phyloP scores from a whole-genome alignment of 1,284 basidiomycete species.

The Leccinum ponderosum region DNA sequence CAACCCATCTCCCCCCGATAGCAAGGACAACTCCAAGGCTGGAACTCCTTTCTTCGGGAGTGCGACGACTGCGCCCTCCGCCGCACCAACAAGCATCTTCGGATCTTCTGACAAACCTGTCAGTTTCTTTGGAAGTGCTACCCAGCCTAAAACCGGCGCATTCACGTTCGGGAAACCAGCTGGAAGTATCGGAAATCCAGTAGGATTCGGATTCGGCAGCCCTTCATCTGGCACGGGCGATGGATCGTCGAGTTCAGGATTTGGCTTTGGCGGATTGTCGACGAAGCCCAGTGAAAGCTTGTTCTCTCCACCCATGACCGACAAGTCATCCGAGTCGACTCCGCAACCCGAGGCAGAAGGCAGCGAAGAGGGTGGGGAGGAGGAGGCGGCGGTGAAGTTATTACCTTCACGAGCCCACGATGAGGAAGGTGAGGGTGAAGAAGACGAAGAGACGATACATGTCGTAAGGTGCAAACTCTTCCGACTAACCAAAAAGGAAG shows the following conservation, averaged over 20 bases:
- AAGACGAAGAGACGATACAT: slow-evolving; percentile 74
- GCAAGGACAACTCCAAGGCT: slow-evolving; percentile 14
- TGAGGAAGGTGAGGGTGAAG: slow-evolving; percentile 77
- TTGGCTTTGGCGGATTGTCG: slow-evolving; percentile 32
- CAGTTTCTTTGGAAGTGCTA: slow-evolving; percentile 35
- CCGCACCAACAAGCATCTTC: slow-evolving; percentile 20
- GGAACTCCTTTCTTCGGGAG: slow-evolving; percentile 21
- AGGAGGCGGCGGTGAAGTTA: slow-evolving; percentile 30
- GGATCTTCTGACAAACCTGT: slow-evolving; percentile 27
- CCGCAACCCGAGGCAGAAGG: slow-evolving; percentile 36
- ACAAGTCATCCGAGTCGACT: slow-evolving; percentile 34
- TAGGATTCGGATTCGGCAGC: slow-evolving; percentile 57
- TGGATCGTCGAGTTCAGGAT: slow-evolving; percentile 18
- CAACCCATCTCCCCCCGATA: slow-evolving; percentile 11
- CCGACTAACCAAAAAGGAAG: slow-evolving; percentile 57
- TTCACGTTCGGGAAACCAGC: slow-evolving; percentile 35
- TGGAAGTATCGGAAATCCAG: slow-evolving; percentile 57
- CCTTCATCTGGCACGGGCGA: slow-evolving; percentile 36
- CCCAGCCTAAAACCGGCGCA: slow-evolving; percentile 21
- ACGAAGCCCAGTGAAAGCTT: slow-evolving; percentile 25
- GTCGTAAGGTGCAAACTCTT: slow-evolving; percentile 65
- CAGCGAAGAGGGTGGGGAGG: slow-evolving; percentile 37
- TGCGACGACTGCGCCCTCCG: slow-evolving; percentile 9
- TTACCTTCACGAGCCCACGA: slow-evolving; percentile 52
- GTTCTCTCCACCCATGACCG: slow-evolving; percentile 32